Evolutionary conservation across 1,284 basidiomycete genomes (phyloP).

Genomic region (Takashimella tepidaria): DNA sequence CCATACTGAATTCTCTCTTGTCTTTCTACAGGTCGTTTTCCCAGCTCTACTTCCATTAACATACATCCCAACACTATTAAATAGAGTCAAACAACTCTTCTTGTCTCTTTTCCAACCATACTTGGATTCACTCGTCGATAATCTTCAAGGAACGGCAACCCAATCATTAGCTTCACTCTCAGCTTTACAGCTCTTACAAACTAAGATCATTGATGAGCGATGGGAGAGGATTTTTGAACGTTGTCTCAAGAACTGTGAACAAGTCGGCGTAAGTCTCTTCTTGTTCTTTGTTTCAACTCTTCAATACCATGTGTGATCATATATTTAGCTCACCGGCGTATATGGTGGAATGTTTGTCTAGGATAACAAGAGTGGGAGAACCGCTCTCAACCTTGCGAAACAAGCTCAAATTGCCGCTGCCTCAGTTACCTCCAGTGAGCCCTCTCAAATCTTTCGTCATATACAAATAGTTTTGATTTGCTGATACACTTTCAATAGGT

Average conservation of each 20-base stretch:
- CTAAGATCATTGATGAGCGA: conserved; percentile 33
- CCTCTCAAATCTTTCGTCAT: not conserved
- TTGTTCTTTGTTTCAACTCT: no score
- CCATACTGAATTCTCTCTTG: not conserved
- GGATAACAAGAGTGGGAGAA: not conserved
- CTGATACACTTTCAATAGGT: conserved; percentile 53
- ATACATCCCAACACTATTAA: conserved; percentile 84
- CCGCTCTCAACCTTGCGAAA: conserved; percentile 3
- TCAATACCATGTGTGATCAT: no score
- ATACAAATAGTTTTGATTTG: no score
- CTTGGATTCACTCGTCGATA: conserved; percentile 71
- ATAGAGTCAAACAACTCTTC: conserved; percentile 74
- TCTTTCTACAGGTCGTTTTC: conserved; percentile 70
- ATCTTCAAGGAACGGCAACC: conserved; percentile 56
- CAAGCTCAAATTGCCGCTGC: conserved; percentile 28
- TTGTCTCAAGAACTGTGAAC: conserved; percentile 37
- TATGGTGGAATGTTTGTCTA: no score
- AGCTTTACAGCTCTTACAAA: conserved; percentile 26
- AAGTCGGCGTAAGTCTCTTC: conserved; percentile 7
- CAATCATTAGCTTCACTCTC: conserved; percentile 31
- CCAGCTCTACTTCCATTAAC: conserved; percentile 93
- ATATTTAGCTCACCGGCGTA: no score
- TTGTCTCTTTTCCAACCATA: conserved; percentile 78
- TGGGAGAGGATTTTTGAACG: conserved; percentile 45
- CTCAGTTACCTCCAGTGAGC: conserved; percentile 24